Percentiles rank a stretch among this genome's conserved stretches.
Evolutionary conservation across 2,329 filamentous ascomycete species (phyloP).

Genomic region (Penicillium aurantiogriseum): DNA sequence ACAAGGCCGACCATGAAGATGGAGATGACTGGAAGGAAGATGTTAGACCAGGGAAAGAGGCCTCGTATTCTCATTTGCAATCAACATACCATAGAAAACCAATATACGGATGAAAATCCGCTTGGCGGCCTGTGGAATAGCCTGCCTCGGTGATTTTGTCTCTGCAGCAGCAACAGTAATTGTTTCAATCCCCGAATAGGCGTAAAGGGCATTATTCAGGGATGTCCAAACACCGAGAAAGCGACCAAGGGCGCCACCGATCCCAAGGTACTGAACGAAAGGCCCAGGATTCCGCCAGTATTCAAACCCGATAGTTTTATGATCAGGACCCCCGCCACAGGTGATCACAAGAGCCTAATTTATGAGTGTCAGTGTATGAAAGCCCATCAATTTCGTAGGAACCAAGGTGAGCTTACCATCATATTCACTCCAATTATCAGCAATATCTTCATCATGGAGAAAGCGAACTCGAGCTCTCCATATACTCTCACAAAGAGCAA

Average conservation of each 20-base stretch:
- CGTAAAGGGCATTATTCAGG: slow-evolving; percentile 4
- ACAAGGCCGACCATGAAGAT: not conserved
- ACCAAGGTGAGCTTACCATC: not conserved
- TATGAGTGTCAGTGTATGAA: not conserved
- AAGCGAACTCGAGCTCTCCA: slow-evolving; percentile 3
- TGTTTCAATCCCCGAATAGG: slow-evolving; percentile 10
- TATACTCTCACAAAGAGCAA: not conserved
- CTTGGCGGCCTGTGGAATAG: slow-evolving; percentile 12
- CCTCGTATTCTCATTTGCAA: not conserved
- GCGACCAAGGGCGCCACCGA: slow-evolving; percentile 4
- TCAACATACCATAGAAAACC: not conserved
- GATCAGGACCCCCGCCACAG: slow-evolving; percentile 9
- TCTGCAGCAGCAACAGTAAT: slow-evolving; percentile 10
- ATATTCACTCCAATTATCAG: slow-evolving; percentile 11
- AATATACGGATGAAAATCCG: slow-evolving; percentile 11
- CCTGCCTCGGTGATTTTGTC: slow-evolving; percentile 9
- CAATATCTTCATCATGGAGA: slow-evolving; percentile 11
- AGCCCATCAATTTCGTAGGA: fast-evolving
- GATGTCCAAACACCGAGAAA: slow-evolving; percentile 14
- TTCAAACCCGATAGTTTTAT: slow-evolving; percentile 10
- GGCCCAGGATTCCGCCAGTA: slow-evolving; percentile 11
- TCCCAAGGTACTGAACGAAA: slow-evolving; percentile 8
- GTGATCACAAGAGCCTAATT: slow-evolving; percentile 6
- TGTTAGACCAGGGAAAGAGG: not conserved
- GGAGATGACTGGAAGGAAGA: not conserved